Evolutionary conservation across 1,284 basidiomycete species (phyloP).

Genomic region (Cystobasidium sp.): DNA sequence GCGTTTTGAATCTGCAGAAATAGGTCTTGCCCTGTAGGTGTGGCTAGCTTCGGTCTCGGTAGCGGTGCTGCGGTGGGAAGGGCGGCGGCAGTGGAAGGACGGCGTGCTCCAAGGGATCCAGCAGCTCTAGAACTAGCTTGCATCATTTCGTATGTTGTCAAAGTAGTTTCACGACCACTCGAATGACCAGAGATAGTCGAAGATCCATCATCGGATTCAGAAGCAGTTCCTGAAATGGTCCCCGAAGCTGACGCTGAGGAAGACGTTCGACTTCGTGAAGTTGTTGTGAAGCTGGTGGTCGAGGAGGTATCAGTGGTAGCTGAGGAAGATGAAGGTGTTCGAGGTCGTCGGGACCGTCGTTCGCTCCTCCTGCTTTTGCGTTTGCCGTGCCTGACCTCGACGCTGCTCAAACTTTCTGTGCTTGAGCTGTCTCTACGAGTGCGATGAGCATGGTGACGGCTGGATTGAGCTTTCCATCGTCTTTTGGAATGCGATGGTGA

Average conservation of each 20-base stretch:
- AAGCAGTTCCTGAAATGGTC: too few relatives aligned
- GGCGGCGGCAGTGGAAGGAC: not conserved
- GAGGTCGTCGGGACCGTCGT: not conserved
- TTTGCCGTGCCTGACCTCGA: too few relatives aligned
- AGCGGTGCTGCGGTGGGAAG: not conserved
- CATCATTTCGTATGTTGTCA: conserved; percentile 9
- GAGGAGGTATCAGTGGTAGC: not conserved
- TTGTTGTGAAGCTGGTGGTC: not conserved
- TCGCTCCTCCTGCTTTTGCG: too few relatives aligned
- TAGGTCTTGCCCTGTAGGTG: conserved; percentile 5
- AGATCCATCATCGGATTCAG: not conserved
- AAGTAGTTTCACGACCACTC: not conserved
- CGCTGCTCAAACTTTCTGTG: too few relatives aligned
- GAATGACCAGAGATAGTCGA: not conserved
- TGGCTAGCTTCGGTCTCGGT: not conserved
- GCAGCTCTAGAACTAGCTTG: conserved; percentile 6
- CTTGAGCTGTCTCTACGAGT: too few relatives aligned
- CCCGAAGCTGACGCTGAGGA: not conserved
- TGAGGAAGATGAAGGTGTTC: conserved; percentile 1
- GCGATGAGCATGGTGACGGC: too few relatives aligned
- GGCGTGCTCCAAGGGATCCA: not conserved
- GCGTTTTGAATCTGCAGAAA: conserved; percentile 18
- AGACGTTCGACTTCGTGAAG: not conserved
- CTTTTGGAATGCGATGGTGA: too few relatives aligned
- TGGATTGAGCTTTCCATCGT: too few relatives aligned